Evolutionary conservation across 169 alveolate genomes (phyloP), one percentile per base, ranked within the genome.

Genomic region (Plasmodium billcollinsi): DNA sequence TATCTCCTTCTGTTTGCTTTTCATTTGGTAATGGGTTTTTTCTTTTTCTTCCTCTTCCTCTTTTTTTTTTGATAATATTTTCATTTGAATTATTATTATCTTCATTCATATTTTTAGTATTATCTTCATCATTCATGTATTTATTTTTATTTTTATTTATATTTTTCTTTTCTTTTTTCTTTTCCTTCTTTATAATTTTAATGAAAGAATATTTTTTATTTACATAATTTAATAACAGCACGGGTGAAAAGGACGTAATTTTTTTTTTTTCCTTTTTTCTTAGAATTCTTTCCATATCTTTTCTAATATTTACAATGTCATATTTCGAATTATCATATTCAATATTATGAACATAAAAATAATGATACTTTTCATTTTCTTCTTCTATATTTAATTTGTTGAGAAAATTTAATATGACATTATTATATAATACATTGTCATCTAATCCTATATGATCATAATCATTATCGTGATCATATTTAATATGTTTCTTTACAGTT

Each of bases 321-420:
- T 78, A 78, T 15, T 71, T 70, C 26, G 21, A 49, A 11, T 43
- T 49, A 49, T 78, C 89, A 66, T 78, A 78, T 7, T 45, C 69
- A 2, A 78, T 56, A 50, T 50, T 66, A 70, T 78, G 49, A 2
- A 78, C 69, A 18, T 78, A 65, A 54, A 65, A 78, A 78, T 78
- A 78, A 59, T 78, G 29, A 70, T 78, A 78, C 29, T 33, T 78
- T 24, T 63, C 66, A 43, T 66, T 63, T 14, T 78, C 89, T 39
- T 45, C 52, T 56, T 56, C 18, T 2, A 43, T n/a, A n/a, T 65
- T 50, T 50, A 4, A 14, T 66, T 52, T 78, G 24, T 9, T 2
- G 24, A 78, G 26, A 43, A 56, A 56, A 58, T 70, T 78, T 45
- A 66, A 63, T 26, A 24, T 24, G 15, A 58, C 11, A 39, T 14